A percentile compares a stretch with the other conserved stretches of the same genome.
Conservation (phyloP, 2,329 filamentous ascomycete genomes). For the Sclerotinia sclerotiorum region DNA sequence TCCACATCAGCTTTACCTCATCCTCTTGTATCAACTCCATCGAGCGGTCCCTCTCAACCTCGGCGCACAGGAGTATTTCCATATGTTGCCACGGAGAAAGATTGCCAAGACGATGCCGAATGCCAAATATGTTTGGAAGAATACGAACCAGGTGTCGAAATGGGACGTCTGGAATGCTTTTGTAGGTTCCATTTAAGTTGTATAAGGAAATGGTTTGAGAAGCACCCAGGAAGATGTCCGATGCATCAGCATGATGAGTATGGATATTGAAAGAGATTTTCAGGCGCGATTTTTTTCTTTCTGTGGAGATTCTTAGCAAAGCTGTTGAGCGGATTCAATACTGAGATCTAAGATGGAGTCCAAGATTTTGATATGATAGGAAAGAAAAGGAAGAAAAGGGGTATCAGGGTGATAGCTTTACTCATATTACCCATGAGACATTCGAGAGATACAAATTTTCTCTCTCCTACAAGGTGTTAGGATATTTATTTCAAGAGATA, state of each 20-base stretch:
- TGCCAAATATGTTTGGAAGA: slow-evolving; percentile 69
- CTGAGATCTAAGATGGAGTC: slow-evolving; percentile 51
- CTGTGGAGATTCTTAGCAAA: background rate
- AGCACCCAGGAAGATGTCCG: slow-evolving; percentile 62
- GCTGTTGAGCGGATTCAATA: slow-evolving; percentile 58
- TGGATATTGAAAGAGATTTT: slow-evolving; percentile 17
- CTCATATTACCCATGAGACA: background rate
- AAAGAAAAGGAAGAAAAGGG: background rate
- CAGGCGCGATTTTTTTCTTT: too few species aligned
- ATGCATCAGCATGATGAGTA: slow-evolving; percentile 56
- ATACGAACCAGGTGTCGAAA: slow-evolving; percentile 59
- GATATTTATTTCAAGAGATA: background rate
- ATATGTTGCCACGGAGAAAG: slow-evolving; percentile 65
- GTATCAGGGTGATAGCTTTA: background rate
- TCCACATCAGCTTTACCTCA: slow-evolving; percentile 35
- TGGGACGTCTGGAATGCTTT: slow-evolving; percentile 67
- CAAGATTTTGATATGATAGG: background rate
- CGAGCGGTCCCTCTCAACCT: slow-evolving; percentile 23
- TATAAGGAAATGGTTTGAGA: slow-evolving; percentile 62
- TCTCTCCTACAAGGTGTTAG: background rate
- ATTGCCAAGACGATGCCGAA: slow-evolving; percentile 66
- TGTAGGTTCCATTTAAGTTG: slow-evolving; percentile 63
- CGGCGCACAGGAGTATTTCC: slow-evolving; percentile 62
- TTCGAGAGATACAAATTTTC: background rate
- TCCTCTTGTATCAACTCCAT: slow-evolving; percentile 24